Base-by-base conservation (phyloP, 1,284 basidiomycete genomes). In the Kalmanozyma brasiliensis region DNA sequence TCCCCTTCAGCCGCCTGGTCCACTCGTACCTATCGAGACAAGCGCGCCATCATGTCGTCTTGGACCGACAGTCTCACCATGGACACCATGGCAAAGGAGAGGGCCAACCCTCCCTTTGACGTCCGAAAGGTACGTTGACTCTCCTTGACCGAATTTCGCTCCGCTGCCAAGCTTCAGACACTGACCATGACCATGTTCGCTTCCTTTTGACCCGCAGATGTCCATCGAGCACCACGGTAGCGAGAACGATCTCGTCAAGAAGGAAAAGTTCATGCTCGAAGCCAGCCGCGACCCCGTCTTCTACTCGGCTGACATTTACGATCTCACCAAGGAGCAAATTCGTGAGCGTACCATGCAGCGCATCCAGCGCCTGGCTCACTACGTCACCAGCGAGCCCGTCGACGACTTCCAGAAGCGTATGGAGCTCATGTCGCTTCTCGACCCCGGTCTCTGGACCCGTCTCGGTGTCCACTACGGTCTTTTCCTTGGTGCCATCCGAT, bases 401-500 rank as follows among this genome's bases (percentile, higher is more conserved):
- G 78, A 79, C 32, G 71, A 83, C 33, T 87, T 87, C 75, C 80
- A 80, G 19, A 83, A 85, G 60, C 83, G 86, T 37, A 85, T 87
- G 84, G 84, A 85, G 78, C 82, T 86, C 66, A 82, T 84, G 65
- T 74, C 77, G 2, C 53, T 82, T 19, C 74, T 73, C 44, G 86
- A 87, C 69, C 86, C 86, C 0, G 84, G 82, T 4, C 87, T 86
- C 76, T 86, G 85, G 86, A 87, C 86, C 0, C 77, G 84, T 35
- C 86, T 86, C 69, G 86, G 86, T 52, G 86, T 87, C 4, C 84
- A 85, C 65, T 86, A 85, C 69, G 86, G 86, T 26, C 82, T 87
- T 19, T 86, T 86, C 80, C 78, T 86, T 8, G 85, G 84, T 32
- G 74, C 76, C 47, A 62, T 74, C 32, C 67, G 74, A 23, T 71